Conservation (phyloP, 2,329 filamentous ascomycete species). For the Cladophialophora carrionii region DNA sequence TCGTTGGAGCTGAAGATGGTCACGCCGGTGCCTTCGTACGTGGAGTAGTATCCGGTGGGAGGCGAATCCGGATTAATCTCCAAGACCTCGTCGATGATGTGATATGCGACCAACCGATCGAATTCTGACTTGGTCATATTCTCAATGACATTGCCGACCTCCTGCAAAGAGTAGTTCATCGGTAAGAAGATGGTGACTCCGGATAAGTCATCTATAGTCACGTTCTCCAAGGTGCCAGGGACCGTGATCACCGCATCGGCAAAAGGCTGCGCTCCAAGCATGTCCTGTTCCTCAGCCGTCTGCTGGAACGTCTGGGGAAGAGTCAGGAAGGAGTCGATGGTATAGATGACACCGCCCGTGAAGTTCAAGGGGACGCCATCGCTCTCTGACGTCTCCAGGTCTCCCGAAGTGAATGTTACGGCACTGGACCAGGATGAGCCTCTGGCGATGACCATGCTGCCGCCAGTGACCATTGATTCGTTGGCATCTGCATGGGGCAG, state of each 20-base stretch:
- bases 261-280: conserved; percentile 18
- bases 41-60: conserved; percentile 8
- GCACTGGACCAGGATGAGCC: conserved; percentile 10
- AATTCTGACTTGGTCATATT: conserved; percentile 19
- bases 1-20: conserved; percentile 15
- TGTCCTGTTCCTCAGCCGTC: conserved; percentile 5
- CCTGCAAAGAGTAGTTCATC: conserved; percentile 24
- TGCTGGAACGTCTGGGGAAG: conserved; percentile 17
- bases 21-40: conserved; percentile 24
- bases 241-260: conserved; percentile 12
- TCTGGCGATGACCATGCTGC: conserved; percentile 54
- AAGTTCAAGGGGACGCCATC: conserved; percentile 12
- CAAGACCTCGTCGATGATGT: conserved; percentile 20
- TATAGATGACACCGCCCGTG: conserved; percentile 19
- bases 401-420: conserved; percentile 18
- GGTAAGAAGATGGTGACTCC: conserved; percentile 29
- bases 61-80: conserved; percentile 13
- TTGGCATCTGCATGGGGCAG: conserved; percentile 58
- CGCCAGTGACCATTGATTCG: conserved; percentile 54
- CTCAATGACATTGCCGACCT: conserved; percentile 22
- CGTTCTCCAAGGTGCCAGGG: not conserved
- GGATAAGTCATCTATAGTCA: conserved; percentile 23
- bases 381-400: conserved; percentile 8
- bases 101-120: conserved; percentile 22
- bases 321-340: conserved; percentile 23